Conservation (phyloP, 139 green algal genomes). For the Chlorella vulgaris region DNA sequence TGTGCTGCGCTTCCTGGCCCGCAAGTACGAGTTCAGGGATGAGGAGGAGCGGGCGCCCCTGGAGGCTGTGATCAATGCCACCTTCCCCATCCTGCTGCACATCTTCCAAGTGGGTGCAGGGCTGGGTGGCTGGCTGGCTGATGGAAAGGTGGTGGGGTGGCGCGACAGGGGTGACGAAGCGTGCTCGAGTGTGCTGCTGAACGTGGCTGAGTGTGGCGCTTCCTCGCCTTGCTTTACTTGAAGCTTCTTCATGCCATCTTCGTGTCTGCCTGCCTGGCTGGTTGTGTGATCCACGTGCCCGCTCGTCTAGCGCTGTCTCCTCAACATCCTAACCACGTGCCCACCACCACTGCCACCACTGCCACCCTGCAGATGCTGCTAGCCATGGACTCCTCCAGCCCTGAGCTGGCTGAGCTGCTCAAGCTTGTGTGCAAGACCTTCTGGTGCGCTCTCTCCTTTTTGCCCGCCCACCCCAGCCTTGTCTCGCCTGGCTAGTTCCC, state of each 20-base stretch:
- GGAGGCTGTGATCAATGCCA: constrained; percentile 53
- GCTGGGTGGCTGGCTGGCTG: no score
- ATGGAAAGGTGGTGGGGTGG: no score
- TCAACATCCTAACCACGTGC: not conserved
- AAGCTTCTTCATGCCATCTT: no score
- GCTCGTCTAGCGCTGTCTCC: not conserved
- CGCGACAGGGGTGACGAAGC: no score
- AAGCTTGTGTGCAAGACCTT: constrained; percentile 92
- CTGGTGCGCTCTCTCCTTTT: constrained; percentile 63
- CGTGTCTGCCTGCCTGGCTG: no score
- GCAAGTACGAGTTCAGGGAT: constrained; percentile 98
- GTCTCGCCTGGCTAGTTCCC: no score
- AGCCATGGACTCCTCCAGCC: not conserved
- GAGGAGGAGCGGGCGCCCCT: constrained; percentile 71
- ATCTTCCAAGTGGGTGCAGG: constrained; percentile 63
- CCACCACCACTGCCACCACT: no score
- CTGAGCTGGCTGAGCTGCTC: constrained; percentile 70
- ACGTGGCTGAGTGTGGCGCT: no score
- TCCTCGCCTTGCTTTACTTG: no score
- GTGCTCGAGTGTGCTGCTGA: not conserved
- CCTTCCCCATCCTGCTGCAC: constrained; percentile 83
- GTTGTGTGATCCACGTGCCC: no score
- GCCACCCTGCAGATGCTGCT: constrained; percentile 45
- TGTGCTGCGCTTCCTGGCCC: constrained; percentile 81
- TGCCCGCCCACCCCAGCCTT: no score